Conservation (phyloP, 345 rosid genomes). For the Bretschneidera sinensis region DNA sequence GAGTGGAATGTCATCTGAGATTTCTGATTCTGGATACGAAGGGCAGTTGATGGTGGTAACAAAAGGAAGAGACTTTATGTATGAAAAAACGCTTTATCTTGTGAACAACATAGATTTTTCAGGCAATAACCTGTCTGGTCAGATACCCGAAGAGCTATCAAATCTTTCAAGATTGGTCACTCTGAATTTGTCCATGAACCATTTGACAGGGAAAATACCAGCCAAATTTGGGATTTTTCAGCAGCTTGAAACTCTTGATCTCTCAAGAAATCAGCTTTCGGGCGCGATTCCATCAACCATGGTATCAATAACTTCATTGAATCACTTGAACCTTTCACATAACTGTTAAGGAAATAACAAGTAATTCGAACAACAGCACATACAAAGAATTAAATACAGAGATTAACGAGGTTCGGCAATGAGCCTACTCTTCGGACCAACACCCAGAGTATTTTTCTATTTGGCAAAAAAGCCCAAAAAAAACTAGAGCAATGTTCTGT, state of each 20-base stretch:
- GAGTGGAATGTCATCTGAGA: background rate
- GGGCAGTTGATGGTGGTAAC: background rate
- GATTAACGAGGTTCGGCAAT: no score
- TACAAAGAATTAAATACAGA: no score
- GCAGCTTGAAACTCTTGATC: conserved; percentile 17
- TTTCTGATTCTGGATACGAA: background rate
- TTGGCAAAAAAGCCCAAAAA: no score
- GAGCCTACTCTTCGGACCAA: no score
- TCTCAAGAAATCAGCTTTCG: conserved; percentile 15
- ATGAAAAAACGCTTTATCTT: background rate
- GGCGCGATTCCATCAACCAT: conserved; percentile 18
- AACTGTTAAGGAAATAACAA: no score
- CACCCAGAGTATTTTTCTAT: no score
- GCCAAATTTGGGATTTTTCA: conserved; percentile 2
- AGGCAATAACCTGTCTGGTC: conserved; percentile 6
- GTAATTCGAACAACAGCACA: no score
- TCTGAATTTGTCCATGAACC: conserved; percentile 18
- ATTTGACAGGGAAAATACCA: conserved; percentile 13
- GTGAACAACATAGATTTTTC: background rate
- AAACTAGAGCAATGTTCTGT: no score
- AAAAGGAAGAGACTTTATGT: background rate
- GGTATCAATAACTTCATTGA: background rate
- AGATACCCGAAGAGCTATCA: conserved; percentile 6
- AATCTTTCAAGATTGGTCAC: conserved; percentile 5
- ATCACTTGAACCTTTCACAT: conserved; percentile 19